These are phyloP conservation scores for Clohesyomyces aquaticus DNA, from an alignment of 495 filamentous ascomycete genomes.

Conservation along the genomic window DNA sequence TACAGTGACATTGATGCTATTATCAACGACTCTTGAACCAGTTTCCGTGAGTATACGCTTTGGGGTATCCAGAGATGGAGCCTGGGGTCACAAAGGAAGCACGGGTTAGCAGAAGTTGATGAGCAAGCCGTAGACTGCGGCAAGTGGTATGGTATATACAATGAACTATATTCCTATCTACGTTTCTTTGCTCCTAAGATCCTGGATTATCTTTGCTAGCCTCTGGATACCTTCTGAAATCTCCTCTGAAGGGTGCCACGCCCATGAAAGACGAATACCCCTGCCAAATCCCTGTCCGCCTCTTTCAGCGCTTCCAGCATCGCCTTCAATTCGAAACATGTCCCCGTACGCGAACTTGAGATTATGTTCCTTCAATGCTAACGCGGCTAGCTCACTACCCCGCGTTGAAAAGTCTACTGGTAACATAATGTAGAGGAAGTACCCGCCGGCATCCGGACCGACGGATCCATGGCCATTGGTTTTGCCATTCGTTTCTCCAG, in stretches of 20 bases:
- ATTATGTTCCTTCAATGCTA: constrained; percentile 5
- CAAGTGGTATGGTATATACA: too few species aligned
- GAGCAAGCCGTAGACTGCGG: too few species aligned
- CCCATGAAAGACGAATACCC: constrained; percentile 10
- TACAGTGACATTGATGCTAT: too few species aligned
- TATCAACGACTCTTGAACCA: too few species aligned
- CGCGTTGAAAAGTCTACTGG: not conserved
- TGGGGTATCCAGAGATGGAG: too few species aligned
- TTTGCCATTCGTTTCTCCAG: constrained; percentile 2
- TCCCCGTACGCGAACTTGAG: constrained; percentile 21
- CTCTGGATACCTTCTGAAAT: constrained; percentile 11
- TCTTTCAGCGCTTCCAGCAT: not conserved
- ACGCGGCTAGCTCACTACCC: not conserved
- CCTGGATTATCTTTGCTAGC: constrained; percentile 8
- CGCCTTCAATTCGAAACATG: constrained; percentile 17
- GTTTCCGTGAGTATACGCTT: too few species aligned
- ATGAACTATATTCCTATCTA: too few species aligned
- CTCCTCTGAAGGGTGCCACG: constrained; percentile 11
- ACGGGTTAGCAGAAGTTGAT: too few species aligned
- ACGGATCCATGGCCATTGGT: too few species aligned
- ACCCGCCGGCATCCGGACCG: constrained; percentile 12
- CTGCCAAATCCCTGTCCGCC: constrained; percentile 8
- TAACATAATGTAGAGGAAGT: constrained; percentile 13
- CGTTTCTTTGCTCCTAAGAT: too few species aligned
- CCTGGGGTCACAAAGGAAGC: too few species aligned